Percentiles rank a stretch among this genome's conserved stretches.
Evolutionary conservation across 257 asterid species (phyloP).

Genomic region (Salvia hispanica): DNA sequence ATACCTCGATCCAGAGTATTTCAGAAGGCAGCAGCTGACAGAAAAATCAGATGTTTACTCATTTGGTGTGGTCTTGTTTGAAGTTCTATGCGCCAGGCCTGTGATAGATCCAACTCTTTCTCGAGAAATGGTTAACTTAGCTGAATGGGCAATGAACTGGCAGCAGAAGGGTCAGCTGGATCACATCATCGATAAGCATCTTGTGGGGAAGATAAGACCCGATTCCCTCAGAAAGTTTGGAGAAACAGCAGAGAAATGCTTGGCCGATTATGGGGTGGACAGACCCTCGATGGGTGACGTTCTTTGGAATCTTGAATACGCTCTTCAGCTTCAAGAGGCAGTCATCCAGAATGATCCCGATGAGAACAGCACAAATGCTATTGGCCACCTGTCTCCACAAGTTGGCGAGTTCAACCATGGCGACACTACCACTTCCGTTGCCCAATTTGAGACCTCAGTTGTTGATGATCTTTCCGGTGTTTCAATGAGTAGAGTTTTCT

Average conservation of each 20-base stretch:
- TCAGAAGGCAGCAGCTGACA: constrained; percentile 57
- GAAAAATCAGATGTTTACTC: constrained; percentile 66
- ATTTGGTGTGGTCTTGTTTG: constrained; percentile 61
- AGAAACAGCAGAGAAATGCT: constrained; percentile 66
- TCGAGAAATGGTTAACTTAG: constrained; percentile 57
- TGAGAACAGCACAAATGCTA: constrained; percentile 58
- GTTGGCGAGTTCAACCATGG: constrained; percentile 40
- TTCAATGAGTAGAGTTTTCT: constrained; percentile 68
- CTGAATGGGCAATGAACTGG: constrained; percentile 70
- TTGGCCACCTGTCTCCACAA: constrained; percentile 51
- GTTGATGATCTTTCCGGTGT: constrained; percentile 63
- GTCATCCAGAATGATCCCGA: constrained; percentile 56
- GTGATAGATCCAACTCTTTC: constrained; percentile 60
- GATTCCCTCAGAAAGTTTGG: constrained; percentile 59
- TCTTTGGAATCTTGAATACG: constrained; percentile 59
- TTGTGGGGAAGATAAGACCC: constrained; percentile 47
- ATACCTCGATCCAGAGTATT: constrained; percentile 60
- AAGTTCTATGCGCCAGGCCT: constrained; percentile 63
- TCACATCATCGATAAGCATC: constrained; percentile 48
- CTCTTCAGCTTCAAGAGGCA: constrained; percentile 66
- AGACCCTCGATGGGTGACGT: constrained; percentile 69
- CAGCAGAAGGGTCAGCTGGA: constrained; percentile 64
- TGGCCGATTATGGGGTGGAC: constrained; percentile 62
- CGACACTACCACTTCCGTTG: constrained; percentile 33
- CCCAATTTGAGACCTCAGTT: constrained; percentile 42